A percentile compares a stretch with the other conserved stretches of the same genome.
Evolutionary conservation across 116 monocot species (phyloP).

Genomic region (Papilionanthe hybrid): DNA sequence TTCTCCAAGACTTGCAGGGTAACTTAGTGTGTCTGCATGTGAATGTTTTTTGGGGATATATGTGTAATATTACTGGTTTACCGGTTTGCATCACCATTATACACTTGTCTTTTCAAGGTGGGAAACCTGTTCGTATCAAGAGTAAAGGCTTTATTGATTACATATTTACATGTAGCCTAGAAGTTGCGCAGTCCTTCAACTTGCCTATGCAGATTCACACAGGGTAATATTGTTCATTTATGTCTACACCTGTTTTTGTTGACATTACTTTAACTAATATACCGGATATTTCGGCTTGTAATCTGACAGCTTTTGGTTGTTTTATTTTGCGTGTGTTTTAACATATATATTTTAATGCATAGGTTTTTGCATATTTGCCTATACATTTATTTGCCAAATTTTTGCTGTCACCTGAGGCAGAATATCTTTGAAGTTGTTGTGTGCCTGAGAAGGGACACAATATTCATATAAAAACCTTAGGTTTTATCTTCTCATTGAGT

Average conservation of each 20-base stretch:
- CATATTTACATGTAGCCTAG: conserved; percentile 80
- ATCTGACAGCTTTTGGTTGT: not conserved
- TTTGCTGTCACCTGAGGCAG: not conserved
- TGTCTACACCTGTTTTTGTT: not conserved
- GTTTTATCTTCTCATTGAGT: not conserved
- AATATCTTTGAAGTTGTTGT: not conserved
- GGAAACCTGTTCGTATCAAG: conserved; percentile 65
- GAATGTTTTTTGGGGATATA: not conserved
- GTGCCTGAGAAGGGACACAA: not conserved
- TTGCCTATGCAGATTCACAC: conserved; percentile 96
- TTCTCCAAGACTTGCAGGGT: conserved; percentile 70
- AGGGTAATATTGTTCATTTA: conserved; percentile 51
- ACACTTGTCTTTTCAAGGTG: conserved; percentile 36
- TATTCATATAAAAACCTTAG: not conserved
- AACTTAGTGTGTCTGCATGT: conserved; percentile 6
- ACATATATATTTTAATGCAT: not conserved
- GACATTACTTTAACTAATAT: not conserved
- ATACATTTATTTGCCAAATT: not conserved
- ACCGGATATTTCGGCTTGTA: not conserved
- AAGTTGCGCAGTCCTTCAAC: conserved; percentile 56
- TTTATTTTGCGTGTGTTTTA: not conserved
- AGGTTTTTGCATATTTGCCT: not conserved
- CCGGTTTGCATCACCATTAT: conserved; percentile 1
- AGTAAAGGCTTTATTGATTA: conserved; percentile 85
- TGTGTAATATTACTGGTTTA: not conserved